Evolutionary conservation across 2,329 filamentous ascomycete species (phyloP), one percentile per base, ranked within the genome.

Genomic region (Xylariaceae sp.): DNA sequence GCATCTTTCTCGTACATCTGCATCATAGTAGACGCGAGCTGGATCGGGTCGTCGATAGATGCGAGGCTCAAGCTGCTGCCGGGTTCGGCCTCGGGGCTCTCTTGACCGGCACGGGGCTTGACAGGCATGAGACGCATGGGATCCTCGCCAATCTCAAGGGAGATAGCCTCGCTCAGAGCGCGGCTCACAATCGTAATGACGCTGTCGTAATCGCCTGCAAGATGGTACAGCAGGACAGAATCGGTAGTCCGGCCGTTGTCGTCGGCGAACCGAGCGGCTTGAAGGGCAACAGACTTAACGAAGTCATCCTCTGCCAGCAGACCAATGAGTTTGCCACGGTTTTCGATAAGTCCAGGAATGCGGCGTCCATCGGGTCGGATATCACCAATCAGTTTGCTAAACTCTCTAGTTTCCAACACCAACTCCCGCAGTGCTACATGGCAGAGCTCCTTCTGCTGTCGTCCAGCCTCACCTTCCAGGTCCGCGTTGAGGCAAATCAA

Each of bases 321-420:
- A 47, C 87, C 88, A 70, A 99, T 93, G 58, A 99, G 81, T 35
- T 82, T 80, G 48, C 92, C 85, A 44, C 93, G 89, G 69, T 92
- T 84, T 74, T 97, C 92, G 64, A 99, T 92, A 30, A 91, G 84
- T 55, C 94, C 94, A 59, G 85, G 86, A 66, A 96, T 90, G 60
- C 92, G 88, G 62, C 86, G 87, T 18, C 94, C 94, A 71, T 97
- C 91, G 1, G 86, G 84, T 61, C 87, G 84, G 67, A 99, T 92
- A 72, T 99, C 95, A 56, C 95, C 94, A 53, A 99, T 86, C 11
- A 99, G 80, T 70, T 91, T 89, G 70, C 92, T 93, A 74, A 97
- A 99, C 71, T 99, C 94, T 65, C 93, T 86, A 17, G 92, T 96
- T 76, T 99, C 94, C n/a, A 99, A 81, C 30, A 97, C 92, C 58